These are phyloP conservation scores for Calonectria fujianensis DNA, from an alignment of 2,329 filamentous ascomycete genomes.

Conservation along the genomic window DNA sequence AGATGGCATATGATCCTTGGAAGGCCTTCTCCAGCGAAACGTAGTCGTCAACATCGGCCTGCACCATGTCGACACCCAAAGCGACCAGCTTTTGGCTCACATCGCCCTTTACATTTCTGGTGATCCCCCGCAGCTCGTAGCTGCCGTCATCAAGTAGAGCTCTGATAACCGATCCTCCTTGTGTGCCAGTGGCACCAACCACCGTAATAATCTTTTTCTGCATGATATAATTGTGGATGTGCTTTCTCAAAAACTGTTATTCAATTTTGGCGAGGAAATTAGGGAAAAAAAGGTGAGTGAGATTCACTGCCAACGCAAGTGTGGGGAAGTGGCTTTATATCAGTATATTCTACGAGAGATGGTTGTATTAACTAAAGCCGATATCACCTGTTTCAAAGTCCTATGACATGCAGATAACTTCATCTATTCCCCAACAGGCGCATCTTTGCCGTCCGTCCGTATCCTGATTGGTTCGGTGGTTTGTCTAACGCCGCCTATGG, in stretches of 20 bases:
- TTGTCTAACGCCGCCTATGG: not conserved
- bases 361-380: too few relatives aligned
- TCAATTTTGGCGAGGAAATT: not conserved
- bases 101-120: conserved; percentile 57
- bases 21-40: conserved; percentile 57
- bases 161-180: conserved; percentile 64
- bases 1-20: conserved; percentile 60
- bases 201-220: conserved; percentile 51
- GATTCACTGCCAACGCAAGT: not conserved
- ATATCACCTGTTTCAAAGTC: not conserved
- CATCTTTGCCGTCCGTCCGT: not conserved
- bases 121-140: conserved; percentile 62
- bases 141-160: conserved; percentile 62
- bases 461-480: not conserved
- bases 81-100: conserved; percentile 56
- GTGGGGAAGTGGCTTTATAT: conserved; percentile 8
- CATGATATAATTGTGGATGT: not conserved
- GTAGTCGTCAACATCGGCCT: conserved; percentile 56
- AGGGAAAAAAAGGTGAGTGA: not conserved
- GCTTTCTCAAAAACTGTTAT: too few relatives aligned
- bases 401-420: not conserved
- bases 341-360: not conserved
- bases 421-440: not conserved
- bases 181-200: conserved; percentile 63
- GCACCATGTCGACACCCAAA: conserved; percentile 61